A percentile compares a stretch with the other conserved stretches of the same genome.
Evolutionary conservation across 768 basidiomycete species (phyloP).

Genomic region (Mycena leptocephala): DNA sequence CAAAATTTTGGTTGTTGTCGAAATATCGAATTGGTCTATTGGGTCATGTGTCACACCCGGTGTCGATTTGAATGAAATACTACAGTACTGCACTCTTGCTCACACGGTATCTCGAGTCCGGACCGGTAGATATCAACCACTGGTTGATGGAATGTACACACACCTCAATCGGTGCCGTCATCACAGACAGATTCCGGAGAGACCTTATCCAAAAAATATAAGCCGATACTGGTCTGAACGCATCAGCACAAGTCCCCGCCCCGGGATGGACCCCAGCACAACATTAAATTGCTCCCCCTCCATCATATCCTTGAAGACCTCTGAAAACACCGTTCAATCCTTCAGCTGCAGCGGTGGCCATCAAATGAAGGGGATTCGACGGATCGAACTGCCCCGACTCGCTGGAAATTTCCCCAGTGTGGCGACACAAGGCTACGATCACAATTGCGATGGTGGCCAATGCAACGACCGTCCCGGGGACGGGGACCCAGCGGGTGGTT

Average conservation of each 20-base stretch:
- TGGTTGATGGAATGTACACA: no score
- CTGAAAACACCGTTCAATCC: conserved; percentile 11
- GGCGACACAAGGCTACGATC: background rate
- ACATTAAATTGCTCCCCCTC: background rate
- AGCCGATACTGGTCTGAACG: background rate
- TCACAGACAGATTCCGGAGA: no score
- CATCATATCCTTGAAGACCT: background rate
- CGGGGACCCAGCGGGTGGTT: conserved; percentile 1
- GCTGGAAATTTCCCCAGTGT: background rate
- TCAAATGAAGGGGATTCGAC: conserved; percentile 17
- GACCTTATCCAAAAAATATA: no score
- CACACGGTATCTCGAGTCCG: no score
- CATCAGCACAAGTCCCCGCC: conserved; percentile 3
- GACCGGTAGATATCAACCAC: no score
- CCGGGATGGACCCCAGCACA: background rate
- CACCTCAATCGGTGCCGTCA: no score
- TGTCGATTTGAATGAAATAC: no score
- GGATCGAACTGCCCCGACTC: conserved; percentile 6
- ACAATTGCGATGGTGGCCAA: background rate
- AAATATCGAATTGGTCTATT: no score
- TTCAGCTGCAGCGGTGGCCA: conserved; percentile 12
- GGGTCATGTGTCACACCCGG: no score
- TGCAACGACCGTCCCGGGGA: conserved; percentile 11
- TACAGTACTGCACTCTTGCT: no score
- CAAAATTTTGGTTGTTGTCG: no score